Conservation (phyloP, 2,329 filamentous ascomycete genomes). For the Calonectria crousiana region DNA sequence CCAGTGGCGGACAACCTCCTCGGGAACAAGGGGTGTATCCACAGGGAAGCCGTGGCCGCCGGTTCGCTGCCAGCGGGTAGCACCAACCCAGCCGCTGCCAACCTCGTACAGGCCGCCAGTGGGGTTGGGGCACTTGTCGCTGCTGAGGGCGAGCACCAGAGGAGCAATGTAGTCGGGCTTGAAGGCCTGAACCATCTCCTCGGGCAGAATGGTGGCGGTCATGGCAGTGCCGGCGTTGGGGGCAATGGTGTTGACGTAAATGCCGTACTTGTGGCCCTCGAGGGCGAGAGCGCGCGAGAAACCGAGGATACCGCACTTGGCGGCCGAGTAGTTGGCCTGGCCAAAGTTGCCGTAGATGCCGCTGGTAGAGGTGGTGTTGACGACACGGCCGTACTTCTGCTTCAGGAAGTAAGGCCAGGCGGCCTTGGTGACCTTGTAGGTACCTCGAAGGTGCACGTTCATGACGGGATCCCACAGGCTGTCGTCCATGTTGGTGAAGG, state of each 20-base stretch:
- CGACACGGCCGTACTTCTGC: constrained; percentile 96
- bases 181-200: constrained; percentile 98
- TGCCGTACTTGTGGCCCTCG: constrained; percentile 97
- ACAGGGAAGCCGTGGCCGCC: constrained; percentile 93
- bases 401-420: constrained; percentile 98
- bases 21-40: constrained; percentile 84
- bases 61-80: constrained; percentile 94
- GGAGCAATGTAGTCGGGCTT: constrained; percentile 99
- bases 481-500: constrained; percentile 98
- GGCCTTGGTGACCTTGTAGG: constrained; percentile 96
- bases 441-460: constrained; percentile 92
- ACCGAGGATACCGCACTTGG: constrained; percentile 92
- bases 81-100: constrained; percentile 91
- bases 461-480: constrained; percentile 92
- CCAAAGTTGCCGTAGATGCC: constrained; percentile 99
- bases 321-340: constrained; percentile 96
- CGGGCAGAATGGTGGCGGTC: constrained; percentile 93
- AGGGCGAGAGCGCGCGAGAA: constrained; percentile 93
- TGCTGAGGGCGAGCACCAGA: constrained; percentile 85
- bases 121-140: constrained; percentile 86
- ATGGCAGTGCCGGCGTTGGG: constrained; percentile 97
- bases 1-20: constrained; percentile 84
- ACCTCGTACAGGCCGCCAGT: constrained; percentile 95
- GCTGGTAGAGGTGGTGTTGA: constrained; percentile 97
- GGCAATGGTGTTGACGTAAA: constrained; percentile 97